Evolutionary conservation across 495 filamentous ascomycete species (phyloP).

Genomic region (Hypoxylon perforatum): DNA sequence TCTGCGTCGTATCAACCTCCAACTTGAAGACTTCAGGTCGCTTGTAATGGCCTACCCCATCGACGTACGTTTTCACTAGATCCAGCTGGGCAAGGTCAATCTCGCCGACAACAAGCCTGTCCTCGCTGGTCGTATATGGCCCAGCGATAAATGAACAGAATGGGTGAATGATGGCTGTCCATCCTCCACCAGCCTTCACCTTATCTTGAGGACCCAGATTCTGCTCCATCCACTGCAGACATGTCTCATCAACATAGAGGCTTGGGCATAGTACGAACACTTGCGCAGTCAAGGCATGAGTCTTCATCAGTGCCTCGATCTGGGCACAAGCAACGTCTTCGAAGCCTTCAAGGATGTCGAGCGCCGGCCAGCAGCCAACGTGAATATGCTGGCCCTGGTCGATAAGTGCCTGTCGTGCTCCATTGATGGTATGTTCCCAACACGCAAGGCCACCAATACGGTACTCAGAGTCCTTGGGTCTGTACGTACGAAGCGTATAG

Average conservation of each 20-base stretch:
- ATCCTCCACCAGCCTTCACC: constrained; percentile 53
- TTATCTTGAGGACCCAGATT: constrained; percentile 54
- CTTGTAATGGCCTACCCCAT: constrained; percentile 54
- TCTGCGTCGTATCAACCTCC: constrained; percentile 43
- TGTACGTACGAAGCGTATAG: constrained; percentile 46
- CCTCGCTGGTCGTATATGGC: constrained; percentile 47
- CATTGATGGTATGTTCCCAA: constrained; percentile 62
- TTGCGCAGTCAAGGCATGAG: constrained; percentile 56
- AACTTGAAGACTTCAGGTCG: constrained; percentile 53
- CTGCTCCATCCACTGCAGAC: constrained; percentile 55
- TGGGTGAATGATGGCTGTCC: constrained; percentile 52
- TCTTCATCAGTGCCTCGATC: constrained; percentile 59
- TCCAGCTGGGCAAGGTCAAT: constrained; percentile 53
- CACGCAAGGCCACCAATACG: constrained; percentile 60
- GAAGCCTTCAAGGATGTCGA: constrained; percentile 52
- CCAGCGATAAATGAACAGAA: constrained; percentile 51
- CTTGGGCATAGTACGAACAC: constrained; percentile 53
- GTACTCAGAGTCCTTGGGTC: constrained; percentile 34
- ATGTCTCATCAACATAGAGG: constrained; percentile 54
- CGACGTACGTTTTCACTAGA: constrained; percentile 53
- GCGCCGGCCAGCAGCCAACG: constrained; percentile 54
- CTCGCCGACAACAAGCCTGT: constrained; percentile 50
- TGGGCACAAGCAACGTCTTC: constrained; percentile 49
- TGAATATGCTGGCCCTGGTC: constrained; percentile 53
- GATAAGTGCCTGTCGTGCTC: constrained; percentile 55